Evolutionary conservation across 257 asterid species (phyloP).

Genomic region (Solanum appendiculatum): DNA sequence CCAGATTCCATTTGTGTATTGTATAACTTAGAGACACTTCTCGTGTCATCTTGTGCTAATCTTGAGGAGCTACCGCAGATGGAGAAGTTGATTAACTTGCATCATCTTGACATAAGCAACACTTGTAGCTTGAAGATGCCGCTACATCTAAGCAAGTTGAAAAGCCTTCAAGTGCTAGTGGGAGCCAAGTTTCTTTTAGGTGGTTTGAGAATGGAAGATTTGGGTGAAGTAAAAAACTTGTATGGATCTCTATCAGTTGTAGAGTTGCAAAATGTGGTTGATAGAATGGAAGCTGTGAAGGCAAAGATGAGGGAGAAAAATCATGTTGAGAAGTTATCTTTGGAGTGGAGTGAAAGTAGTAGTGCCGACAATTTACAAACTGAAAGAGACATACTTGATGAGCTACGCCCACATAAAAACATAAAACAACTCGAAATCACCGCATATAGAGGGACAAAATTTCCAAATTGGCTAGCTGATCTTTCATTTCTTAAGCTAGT

Average conservation of each 20-base stretch:
- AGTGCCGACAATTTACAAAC: no score
- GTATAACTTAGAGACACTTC: conserved; percentile 1
- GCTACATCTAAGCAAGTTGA: background rate
- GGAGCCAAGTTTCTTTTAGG: background rate
- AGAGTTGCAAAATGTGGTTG: background rate
- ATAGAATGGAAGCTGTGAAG: background rate
- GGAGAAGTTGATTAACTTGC: background rate
- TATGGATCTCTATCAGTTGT: background rate
- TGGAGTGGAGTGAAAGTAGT: background rate
- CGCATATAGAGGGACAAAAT: no score
- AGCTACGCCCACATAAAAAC: no score
- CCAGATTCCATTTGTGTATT: background rate
- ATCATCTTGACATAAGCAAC: background rate
- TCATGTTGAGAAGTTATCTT: no score
- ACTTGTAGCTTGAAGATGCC: background rate
- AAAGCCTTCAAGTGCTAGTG: background rate
- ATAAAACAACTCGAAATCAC: no score
- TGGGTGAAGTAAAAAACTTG: background rate
- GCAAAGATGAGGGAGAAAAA: no score
- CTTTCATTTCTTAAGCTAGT: no score
- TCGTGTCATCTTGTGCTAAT: background rate
- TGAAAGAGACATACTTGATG: no score
- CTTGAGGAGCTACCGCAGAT: background rate
- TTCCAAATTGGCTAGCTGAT: no score
- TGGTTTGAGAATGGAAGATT: background rate